These are phyloP conservation scores for Boletus subcaerulescens DNA, from an alignment of 768 basidiomycete species.

Conservation along the genomic window DNA sequence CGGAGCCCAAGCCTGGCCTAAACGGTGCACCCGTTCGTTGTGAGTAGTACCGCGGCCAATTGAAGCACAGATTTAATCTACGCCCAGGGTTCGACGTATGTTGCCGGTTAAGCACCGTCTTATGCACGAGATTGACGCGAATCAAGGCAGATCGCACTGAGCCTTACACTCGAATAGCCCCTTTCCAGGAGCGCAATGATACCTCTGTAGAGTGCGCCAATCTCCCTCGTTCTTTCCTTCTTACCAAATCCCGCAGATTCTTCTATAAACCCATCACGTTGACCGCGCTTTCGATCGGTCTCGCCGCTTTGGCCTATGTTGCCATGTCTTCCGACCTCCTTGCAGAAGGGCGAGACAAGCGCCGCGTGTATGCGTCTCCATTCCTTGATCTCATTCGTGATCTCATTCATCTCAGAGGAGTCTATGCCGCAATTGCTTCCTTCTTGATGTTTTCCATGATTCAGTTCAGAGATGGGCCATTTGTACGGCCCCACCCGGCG, in stretches of 20 bases:
- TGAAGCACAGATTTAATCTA: conserved; percentile 9
- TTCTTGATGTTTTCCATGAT: conserved; percentile 83
- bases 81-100: conserved; percentile 79
- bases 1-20: conserved; percentile 71
- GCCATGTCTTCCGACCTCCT: conserved; percentile 84
- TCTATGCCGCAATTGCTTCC: conserved; percentile 68
- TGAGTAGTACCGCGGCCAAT: conserved; percentile 40
- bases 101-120: conserved; percentile 20
- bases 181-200: conserved; percentile 81
- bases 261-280: conserved; percentile 85
- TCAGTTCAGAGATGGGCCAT: conserved; percentile 88
- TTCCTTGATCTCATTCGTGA: conserved; percentile 2
- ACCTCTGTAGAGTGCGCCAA: conserved; percentile 72
- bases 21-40: conserved; percentile 77
- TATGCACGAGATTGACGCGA: conserved; percentile 17
- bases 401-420: conserved; percentile 49
- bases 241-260: conserved; percentile 49
- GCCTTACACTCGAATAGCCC: conserved; percentile 76
- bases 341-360: conserved; percentile 78
- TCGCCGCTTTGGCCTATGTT: conserved; percentile 72
- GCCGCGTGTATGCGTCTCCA: conserved; percentile 59
- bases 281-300: conserved; percentile 63
- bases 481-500: conserved; percentile 83
- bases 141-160: conserved; percentile 78
- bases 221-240: background rate